A percentile compares a stretch with the other conserved stretches of the same genome.
These are phyloP conservation scores for Diplogelasinospora grovesii DNA, from an alignment of 495 filamentous ascomycete species.

Conservation along the genomic window DNA sequence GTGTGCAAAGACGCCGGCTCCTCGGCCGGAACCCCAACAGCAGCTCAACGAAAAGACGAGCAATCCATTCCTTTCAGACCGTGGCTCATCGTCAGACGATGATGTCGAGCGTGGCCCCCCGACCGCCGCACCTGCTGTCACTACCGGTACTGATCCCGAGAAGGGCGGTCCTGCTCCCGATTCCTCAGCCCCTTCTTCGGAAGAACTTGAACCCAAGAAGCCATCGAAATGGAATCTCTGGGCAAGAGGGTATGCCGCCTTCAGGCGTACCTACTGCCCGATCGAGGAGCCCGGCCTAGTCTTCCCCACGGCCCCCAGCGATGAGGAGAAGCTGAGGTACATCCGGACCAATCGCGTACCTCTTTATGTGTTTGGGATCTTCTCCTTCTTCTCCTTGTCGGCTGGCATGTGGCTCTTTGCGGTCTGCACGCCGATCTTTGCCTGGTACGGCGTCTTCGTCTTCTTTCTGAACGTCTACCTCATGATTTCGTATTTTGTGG, in stretches of 20 bases:
- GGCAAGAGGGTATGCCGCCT: slow-evolving; percentile 14
- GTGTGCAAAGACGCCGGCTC: slow-evolving; percentile 2
- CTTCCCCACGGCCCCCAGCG: slow-evolving; percentile 21
- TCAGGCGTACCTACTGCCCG: slow-evolving; percentile 24
- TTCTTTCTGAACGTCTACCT: slow-evolving; percentile 30
- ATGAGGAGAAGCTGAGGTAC: slow-evolving; percentile 25
- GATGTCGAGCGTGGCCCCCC: slow-evolving; percentile 8
- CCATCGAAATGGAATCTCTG: too few relatives aligned
- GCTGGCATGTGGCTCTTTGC: slow-evolving; percentile 31
- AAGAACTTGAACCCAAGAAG: too few relatives aligned
- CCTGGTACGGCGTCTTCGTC: slow-evolving; percentile 30
- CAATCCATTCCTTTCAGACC: slow-evolving; percentile 1
- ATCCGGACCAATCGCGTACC: slow-evolving; percentile 26
- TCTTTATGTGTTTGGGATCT: slow-evolving; percentile 25
- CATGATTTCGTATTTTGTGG: slow-evolving; percentile 28
- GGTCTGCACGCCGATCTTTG: slow-evolving; percentile 21
- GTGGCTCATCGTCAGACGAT: too few relatives aligned
- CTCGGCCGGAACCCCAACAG: slow-evolving; percentile 9
- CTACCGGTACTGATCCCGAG: slow-evolving; percentile 3
- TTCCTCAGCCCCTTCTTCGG: slow-evolving; percentile 7
- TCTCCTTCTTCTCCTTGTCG: slow-evolving; percentile 25
- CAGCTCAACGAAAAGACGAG: slow-evolving; percentile 15
- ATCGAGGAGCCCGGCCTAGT: slow-evolving; percentile 21
- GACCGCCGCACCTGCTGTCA: not conserved
- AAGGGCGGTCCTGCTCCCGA: slow-evolving; percentile 9